Evolutionary conservation across 2,329 filamentous ascomycete species (phyloP), one percentile per base, ranked within the genome.

Genomic region (Aspergillus cejpii): DNA sequence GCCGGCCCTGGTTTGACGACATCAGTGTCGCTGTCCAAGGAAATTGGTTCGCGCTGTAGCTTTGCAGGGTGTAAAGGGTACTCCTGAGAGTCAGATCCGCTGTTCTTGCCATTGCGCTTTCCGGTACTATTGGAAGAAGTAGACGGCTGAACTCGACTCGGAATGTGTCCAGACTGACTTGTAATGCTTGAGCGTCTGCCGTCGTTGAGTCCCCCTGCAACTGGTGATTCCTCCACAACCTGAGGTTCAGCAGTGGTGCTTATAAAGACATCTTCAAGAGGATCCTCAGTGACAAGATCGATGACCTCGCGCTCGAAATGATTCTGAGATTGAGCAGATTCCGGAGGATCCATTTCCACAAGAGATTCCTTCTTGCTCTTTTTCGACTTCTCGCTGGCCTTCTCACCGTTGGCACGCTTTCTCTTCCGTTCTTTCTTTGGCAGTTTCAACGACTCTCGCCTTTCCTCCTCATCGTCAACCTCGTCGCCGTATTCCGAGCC

Each of bases 401-500:
- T 29, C n/a, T 29, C 24, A 10, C 11, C n/a, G 26, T 29, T 40
- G n/a, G 6, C 14, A 19, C 39, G 40, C 34, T 47, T 51, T n/a
- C 49, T 40, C 36, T 49, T 45, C 20, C 39, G 39, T 6, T 44
- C 33, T 31, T 38, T 39, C 6, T 34, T 45, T 20, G 17, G 6
- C n/a, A 28, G 6, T 31, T 27, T 41, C 2, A 24, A 19, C 8
- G 15, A 37, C 45, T 49, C 17, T 40, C 48, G 11, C 27, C 46
- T 24, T 28, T 43, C 24, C 17, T 34, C 14, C 2, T 41, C 44
- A n/a, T 47, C 44, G 3, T 52, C 42, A 6, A 55, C 44, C 31
- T 59, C 54, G 12, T 51, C 39, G 1, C 54, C 55, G 26, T 53
- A 55, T 2, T 39, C 23, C 4, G 47, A 47, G 2, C 48, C 47